A percentile compares a stretch with the other conserved stretches of the same genome.
phyloP scores from a whole-genome alignment of 371 early-diverging fungal species.

The Coemansia sp. region DNA sequence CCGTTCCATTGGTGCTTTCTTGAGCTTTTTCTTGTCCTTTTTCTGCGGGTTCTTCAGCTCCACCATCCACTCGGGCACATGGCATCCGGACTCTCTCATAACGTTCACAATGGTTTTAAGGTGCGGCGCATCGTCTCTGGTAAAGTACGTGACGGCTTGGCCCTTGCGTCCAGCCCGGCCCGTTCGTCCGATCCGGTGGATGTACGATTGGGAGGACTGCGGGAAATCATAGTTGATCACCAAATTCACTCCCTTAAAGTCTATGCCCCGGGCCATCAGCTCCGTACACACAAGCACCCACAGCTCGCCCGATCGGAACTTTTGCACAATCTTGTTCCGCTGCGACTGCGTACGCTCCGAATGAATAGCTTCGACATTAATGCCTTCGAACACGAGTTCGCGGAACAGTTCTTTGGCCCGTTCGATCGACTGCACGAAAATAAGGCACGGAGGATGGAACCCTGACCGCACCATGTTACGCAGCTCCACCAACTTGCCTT shows the following conservation, averaged over 20 bases:
- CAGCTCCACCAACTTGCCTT: slow-evolving; percentile 89
- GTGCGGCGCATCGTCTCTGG: slow-evolving; percentile 87
- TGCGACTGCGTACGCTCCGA: slow-evolving; percentile 88
- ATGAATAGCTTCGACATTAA: slow-evolving; percentile 95
- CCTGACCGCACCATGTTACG: slow-evolving; percentile 79
- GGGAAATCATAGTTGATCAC: slow-evolving; percentile 98
- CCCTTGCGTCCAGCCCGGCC: slow-evolving; percentile 86
- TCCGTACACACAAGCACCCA: slow-evolving; percentile 98
- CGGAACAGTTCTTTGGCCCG: slow-evolving; percentile 92
- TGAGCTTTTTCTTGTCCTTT: slow-evolving; percentile 64
- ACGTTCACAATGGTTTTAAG: slow-evolving; percentile 92
- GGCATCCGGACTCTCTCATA: slow-evolving; percentile 92
- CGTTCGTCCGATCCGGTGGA: slow-evolving; percentile 92
- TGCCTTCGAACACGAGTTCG: slow-evolving; percentile 94
- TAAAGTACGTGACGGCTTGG: slow-evolving; percentile 85
- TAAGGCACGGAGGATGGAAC: slow-evolving; percentile 87
- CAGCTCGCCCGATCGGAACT: slow-evolving; percentile 84
- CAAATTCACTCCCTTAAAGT: slow-evolving; percentile 87
- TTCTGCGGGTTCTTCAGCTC: slow-evolving; percentile 61
- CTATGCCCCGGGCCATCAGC: slow-evolving; percentile 93
- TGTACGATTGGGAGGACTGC: slow-evolving; percentile 86
- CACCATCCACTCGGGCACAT: slow-evolving; percentile 97
- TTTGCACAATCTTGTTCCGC: slow-evolving; percentile 86
- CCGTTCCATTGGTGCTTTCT: slow-evolving; percentile 65
- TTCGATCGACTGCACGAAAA: slow-evolving; percentile 95